Base-by-base conservation (phyloP, 345 rosid genomes). In the Populus deltoides region DNA sequence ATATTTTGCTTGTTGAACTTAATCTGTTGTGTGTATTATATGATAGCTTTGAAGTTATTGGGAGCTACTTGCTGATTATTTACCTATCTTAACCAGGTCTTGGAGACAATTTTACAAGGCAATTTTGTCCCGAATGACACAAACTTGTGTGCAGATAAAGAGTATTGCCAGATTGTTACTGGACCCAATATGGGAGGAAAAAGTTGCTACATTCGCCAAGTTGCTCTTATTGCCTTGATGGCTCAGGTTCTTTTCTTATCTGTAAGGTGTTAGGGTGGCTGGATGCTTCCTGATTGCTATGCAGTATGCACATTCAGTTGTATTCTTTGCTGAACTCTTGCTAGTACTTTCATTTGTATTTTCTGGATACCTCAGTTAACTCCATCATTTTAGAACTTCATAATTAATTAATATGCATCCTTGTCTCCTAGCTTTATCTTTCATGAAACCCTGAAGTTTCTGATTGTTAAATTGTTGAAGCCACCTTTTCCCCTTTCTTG, bases 121-220 rank as follows among this genome's bases (percentile, higher is more conserved):
- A 86, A 73, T 87, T 93, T 96, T 78, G 93, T 93, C 74, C 98
- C 99, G 29, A 95, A 93, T 80, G 91, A 96, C 78, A 93, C 99
- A 70, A 78, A 75, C 71, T 90, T 95, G 87, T 92, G 87, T 71
- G 86, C 87, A 41, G 85, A 88, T 68, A 70, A 87, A 63, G 94
- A 95, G 84, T 84, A 76, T 76, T 95, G 98, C 74, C 99, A 95
- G 88, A 93, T 95, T 67, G 86, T 95, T 74, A 93, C 98, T 1
- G 98, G 98, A 76, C 99, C 99, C 66, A 95, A 95, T 85, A 95
- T 95, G 99, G 99, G 98, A 35, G 99, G 98, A 67, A 95, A 95
- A 90, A 93, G 97, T 84, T 95, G 99, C 83, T 95, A 95, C 82
- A 91, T 95, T 79, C 99, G 97, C 69, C 99, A 95, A 83, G 99